Evolutionary conservation across 306 rosid genomes (phyloP).

Genomic region (Castanea crenata): DNA sequence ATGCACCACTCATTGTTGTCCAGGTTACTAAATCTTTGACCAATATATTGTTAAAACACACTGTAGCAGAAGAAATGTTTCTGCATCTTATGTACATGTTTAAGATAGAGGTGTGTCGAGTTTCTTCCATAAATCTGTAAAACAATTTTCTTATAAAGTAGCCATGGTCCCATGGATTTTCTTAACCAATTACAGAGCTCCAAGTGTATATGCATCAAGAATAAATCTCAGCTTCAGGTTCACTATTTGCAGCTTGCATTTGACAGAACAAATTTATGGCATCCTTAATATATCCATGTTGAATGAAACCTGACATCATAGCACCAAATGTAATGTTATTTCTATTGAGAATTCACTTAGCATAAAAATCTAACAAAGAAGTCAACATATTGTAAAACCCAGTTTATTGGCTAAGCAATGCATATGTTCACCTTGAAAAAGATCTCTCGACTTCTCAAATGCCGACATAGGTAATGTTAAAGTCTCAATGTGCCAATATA

Average conservation of each 20-base stretch:
- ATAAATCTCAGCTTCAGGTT: conserved; percentile 35
- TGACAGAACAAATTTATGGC: conserved; percentile 28
- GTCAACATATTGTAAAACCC: conserved; percentile 47
- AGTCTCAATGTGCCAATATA: conserved; percentile 23
- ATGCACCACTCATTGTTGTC: neutral
- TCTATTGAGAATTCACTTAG: too few relatives aligned
- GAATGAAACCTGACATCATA: too few relatives aligned
- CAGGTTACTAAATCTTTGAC: too few relatives aligned
- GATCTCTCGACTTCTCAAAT: conserved; percentile 33
- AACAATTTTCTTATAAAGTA: conserved; percentile 36
- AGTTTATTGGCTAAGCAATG: conserved; percentile 38
- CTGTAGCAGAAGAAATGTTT: conserved; percentile 37
- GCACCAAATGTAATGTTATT: too few relatives aligned
- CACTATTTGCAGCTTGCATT: conserved; percentile 35
- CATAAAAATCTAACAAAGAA: conserved; percentile 28
- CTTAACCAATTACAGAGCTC: conserved; percentile 51
- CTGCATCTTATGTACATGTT: conserved; percentile 59
- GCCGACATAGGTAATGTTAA: conserved; percentile 29
- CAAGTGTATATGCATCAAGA: conserved; percentile 54
- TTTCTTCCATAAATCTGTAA: conserved; percentile 8
- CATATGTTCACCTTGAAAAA: conserved; percentile 37
- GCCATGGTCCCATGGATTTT: conserved; percentile 40
- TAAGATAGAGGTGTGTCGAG: conserved; percentile 38
- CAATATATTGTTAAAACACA: conserved; percentile 19
- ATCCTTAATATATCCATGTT: too few relatives aligned